Evolutionary conservation across 148 eudicot species (phyloP).

Genomic region (Tetragonia tetragonoides): DNA sequence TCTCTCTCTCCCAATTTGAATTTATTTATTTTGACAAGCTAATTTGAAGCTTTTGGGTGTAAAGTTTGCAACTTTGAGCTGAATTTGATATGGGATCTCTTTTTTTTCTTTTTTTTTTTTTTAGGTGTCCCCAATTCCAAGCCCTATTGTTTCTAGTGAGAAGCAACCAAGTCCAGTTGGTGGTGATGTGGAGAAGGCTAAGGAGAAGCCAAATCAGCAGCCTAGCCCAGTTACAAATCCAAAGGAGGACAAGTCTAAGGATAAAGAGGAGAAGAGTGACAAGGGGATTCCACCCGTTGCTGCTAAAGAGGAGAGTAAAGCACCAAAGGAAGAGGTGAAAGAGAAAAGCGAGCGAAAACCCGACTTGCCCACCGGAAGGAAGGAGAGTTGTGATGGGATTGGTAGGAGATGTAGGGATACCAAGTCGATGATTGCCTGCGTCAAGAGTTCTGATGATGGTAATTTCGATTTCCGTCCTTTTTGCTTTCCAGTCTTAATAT

Average conservation of each 20-base stretch:
- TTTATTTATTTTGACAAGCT: background rate
- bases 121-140: constrained; percentile 35
- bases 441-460: constrained; percentile 41
- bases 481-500: background rate
- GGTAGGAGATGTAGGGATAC: constrained; percentile 33
- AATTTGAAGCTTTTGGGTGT: background rate
- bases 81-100: background rate
- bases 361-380: background rate
- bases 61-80: background rate
- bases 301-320: constrained; percentile 8
- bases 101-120: background rate
- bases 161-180: constrained; percentile 19
- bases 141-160: constrained; percentile 17
- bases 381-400: constrained; percentile 44
- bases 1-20: constrained; percentile 6
- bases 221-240: background rate
- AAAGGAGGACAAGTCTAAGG: constrained; percentile 24
- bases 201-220: constrained; percentile 2
- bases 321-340: constrained; percentile 20
- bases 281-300: constrained; percentile 20
- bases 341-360: constrained; percentile 24
- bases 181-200: constrained; percentile 3
- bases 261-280: constrained; percentile 15
- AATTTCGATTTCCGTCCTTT: constrained; percentile 17
- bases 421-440: constrained; percentile 50